A percentile compares a stretch with the other conserved stretches of the same genome.
phyloP scores from a whole-genome alignment of 495 filamentous ascomycete species.

The Penicillium samsonianum region DNA sequence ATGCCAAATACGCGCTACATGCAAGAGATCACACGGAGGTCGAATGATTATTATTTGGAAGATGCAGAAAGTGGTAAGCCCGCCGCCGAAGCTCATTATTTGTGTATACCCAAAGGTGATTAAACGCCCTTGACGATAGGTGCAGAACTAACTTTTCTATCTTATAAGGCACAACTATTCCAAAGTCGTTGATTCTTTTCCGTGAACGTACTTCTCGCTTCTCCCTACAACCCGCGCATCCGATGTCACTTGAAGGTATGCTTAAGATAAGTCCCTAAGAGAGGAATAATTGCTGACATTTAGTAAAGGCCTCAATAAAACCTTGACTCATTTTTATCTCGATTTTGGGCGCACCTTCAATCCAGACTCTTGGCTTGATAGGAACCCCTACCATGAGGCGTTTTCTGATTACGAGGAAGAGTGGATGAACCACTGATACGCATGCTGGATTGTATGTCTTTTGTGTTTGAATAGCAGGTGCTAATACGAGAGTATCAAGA shows the following conservation, averaged over 20 bases:
- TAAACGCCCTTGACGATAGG: neutral
- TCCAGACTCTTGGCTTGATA: neutral
- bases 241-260: constrained; percentile 12
- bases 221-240: constrained; percentile 10
- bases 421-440: neutral
- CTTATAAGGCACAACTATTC: constrained; percentile 3
- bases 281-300: neutral
- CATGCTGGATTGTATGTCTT: neutral
- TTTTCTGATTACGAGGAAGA: neutral
- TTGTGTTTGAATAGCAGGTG: neutral
- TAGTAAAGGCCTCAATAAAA: neutral
- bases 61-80: neutral
- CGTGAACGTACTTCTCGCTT: constrained; percentile 12
- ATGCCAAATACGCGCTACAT: neutral
- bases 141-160: constrained; percentile 5
- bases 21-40: neutral
- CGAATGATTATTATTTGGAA: neutral
- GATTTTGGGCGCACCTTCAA: neutral
- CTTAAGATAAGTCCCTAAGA: neutral
- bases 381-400: neutral
- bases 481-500: neutral
- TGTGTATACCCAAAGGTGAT: constrained; percentile 13
- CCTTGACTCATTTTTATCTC: neutral
- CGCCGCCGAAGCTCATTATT: constrained; percentile 12
- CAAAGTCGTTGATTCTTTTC: constrained; percentile 12